Conservation (phyloP, 1,284 basidiomycete genomes). For the Fomitopsis palustris region DNA sequence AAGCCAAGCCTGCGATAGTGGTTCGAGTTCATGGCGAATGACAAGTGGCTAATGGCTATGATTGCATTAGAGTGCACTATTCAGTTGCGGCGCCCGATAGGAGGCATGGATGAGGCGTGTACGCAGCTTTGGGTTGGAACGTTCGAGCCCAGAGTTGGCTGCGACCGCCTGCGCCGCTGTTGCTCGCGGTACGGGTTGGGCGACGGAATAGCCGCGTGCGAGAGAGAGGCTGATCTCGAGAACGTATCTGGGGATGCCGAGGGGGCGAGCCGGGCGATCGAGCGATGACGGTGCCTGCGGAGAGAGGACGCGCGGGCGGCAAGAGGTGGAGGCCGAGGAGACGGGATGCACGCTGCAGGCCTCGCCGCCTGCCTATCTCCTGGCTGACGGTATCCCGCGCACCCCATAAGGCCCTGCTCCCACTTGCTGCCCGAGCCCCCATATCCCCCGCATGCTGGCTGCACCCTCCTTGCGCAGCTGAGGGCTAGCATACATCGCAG, state of each 20-base stretch:
- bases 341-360: neutral
- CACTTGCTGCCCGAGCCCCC: neutral
- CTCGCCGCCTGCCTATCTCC: neutral
- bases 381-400: neutral
- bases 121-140: neutral
- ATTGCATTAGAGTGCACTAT: neutral
- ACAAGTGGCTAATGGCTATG: neutral
- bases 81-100: neutral
- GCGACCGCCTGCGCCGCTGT: neutral
- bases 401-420: neutral
- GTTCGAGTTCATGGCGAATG: neutral
- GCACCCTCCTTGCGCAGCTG: neutral
- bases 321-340: neutral
- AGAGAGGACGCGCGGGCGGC: neutral
- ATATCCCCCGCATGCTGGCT: neutral
- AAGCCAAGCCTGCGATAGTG: neutral
- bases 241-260: too few relatives aligned
- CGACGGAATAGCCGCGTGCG: neutral
- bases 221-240: too few relatives aligned
- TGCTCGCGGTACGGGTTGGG: neutral
- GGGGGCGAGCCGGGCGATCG: too few relatives aligned
- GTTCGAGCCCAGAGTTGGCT: too few relatives aligned
- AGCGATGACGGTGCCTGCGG: neutral
- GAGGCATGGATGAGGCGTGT: neutral
- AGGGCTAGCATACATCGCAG: neutral